Conservation (phyloP, 225 moss, liverwort and hornwort genomes). For the Lunularia cruciata region DNA sequence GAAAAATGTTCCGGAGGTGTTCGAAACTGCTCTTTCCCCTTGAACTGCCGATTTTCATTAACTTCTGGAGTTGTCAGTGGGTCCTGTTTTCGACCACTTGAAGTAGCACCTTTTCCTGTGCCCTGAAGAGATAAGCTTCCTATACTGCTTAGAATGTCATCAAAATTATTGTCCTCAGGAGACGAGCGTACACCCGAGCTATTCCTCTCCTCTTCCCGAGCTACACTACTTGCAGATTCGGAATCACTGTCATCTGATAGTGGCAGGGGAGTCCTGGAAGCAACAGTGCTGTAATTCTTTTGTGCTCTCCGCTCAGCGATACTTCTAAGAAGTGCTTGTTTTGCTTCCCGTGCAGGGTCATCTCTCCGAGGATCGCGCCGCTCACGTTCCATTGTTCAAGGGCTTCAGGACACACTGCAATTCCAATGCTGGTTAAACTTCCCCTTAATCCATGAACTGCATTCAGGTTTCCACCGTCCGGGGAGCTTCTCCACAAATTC, state of each 20-base stretch:
- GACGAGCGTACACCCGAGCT: background rate
- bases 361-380: constrained; percentile 19
- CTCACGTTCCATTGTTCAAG: constrained; percentile 29
- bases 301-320: constrained; percentile 40
- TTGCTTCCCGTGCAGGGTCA: constrained; percentile 8
- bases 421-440: too few species aligned
- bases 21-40: background rate
- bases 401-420: background rate
- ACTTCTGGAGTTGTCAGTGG: background rate
- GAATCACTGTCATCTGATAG: constrained; percentile 38
- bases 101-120: background rate
- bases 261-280: constrained; percentile 31
- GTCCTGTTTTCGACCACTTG: background rate
- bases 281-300: background rate
- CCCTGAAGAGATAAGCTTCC: constrained; percentile 29
- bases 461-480: too few species aligned
- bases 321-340: constrained; percentile 20
- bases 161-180: background rate
- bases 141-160: constrained; percentile 16
- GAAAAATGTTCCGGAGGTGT: constrained; percentile 11
- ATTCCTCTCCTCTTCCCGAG: background rate
- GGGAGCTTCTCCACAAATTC: too few species aligned
- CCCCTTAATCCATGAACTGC: too few species aligned
- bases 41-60: too few species aligned
- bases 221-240: background rate